Evolutionary conservation across 192 early-diverging fungal genomes (phyloP).

Genomic region (Dissophora globulifera): DNA sequence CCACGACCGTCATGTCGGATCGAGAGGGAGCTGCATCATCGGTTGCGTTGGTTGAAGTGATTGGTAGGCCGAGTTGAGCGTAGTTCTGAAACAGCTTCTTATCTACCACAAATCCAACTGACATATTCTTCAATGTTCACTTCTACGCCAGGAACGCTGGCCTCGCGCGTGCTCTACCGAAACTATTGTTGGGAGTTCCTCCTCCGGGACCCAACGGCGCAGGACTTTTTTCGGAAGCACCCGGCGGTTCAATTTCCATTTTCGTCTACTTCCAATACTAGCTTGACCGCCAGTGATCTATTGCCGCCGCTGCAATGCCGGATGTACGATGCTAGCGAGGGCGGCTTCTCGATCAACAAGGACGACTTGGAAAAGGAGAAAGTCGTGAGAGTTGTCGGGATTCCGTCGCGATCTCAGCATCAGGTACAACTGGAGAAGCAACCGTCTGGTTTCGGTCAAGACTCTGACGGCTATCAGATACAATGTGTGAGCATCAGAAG

Average conservation of each 20-base stretch:
- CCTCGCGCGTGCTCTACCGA: neutral
- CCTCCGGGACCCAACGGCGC: slow-evolving; percentile 14
- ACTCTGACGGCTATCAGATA: neutral
- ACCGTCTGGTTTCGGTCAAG: neutral
- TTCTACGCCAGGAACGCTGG: slow-evolving; percentile 22
- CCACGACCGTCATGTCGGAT: too few species aligned
- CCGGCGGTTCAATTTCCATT: neutral
- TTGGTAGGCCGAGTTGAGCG: slow-evolving; percentile 29
- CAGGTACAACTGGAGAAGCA: neutral
- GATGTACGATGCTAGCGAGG: slow-evolving; percentile 15
- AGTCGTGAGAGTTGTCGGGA: slow-evolving; percentile 10
- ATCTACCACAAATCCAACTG: too few species aligned
- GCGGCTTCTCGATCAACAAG: slow-evolving; percentile 8
- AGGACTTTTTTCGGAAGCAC: slow-evolving; percentile 9
- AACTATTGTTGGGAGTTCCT: slow-evolving; percentile 26
- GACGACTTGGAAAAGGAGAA: slow-evolving; percentile 9
- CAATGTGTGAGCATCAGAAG: slow-evolving; percentile 11
- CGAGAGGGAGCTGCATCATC: neutral
- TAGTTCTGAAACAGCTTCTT: neutral
- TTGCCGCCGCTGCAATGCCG: slow-evolving; percentile 7
- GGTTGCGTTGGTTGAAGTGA: slow-evolving; percentile 20
- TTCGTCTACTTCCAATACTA: neutral
- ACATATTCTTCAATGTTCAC: too few species aligned
- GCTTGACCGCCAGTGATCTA: too few species aligned
- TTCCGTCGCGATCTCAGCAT: too few species aligned